These are phyloP conservation scores for Sonneratia caseolaris DNA, from an alignment of 345 rosid species.

Conservation along the genomic window DNA sequence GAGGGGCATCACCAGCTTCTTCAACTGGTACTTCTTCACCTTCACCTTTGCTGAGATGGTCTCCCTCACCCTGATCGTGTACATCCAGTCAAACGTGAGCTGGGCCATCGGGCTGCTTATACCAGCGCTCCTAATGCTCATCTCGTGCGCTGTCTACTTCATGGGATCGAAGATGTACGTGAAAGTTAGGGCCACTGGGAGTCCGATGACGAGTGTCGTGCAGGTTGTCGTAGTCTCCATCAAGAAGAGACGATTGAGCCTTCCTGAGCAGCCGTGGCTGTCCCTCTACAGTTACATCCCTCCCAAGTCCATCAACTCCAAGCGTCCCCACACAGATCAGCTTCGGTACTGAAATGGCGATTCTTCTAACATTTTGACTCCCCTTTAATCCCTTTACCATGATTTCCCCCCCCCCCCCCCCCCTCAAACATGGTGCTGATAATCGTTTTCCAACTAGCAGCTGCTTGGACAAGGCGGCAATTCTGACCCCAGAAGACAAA, in stretches of 20 bases:
- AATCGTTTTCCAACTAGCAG: constrained; percentile 13
- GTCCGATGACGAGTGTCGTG: constrained; percentile 53
- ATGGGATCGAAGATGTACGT: constrained; percentile 21
- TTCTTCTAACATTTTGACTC: neutral
- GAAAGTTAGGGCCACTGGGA: constrained; percentile 28
- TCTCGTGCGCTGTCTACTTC: constrained; percentile 20
- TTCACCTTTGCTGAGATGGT: constrained; percentile 19
- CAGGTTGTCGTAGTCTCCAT: constrained; percentile 26
- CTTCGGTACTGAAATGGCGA: constrained; percentile 24
- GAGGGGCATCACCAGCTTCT: constrained; percentile 23
- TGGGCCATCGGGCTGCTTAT: constrained; percentile 22
- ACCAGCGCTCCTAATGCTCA: constrained; percentile 16
- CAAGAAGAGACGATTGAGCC: constrained; percentile 23
- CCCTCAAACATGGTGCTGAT: neutral
- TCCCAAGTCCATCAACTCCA: constrained; percentile 29
- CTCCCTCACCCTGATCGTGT: constrained; percentile 19
- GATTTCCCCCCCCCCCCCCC: too few species aligned
- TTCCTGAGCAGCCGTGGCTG: constrained; percentile 20
- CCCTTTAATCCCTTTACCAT: neutral
- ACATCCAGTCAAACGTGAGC: constrained; percentile 23
- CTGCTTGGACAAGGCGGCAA: constrained; percentile 40
- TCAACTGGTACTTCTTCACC: constrained; percentile 30
- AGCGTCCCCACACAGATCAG: constrained; percentile 32
- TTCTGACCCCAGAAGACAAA: constrained; percentile 20
- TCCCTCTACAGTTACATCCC: constrained; percentile 30